phyloP scores from a whole-genome alignment of 176 grass and related monocot species.

The Pontederia crassipes region DNA sequence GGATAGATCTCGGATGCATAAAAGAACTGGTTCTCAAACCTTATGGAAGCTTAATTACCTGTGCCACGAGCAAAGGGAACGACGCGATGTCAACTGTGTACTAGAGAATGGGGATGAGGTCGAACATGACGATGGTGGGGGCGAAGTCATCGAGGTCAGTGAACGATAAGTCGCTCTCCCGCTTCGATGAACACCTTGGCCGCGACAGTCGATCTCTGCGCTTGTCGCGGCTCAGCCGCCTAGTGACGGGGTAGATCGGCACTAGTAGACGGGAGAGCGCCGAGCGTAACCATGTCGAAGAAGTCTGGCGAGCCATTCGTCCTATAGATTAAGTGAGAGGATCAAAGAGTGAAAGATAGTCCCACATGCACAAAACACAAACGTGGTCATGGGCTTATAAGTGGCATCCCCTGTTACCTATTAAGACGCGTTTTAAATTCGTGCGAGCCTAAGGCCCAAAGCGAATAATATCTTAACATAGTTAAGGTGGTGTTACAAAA shows the following conservation, averaged over 20 bases:
- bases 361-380: no score
- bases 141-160: conserved; percentile 40
- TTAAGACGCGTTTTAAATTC: no score
- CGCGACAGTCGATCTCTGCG: conserved; percentile 51
- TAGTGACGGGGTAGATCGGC: conserved; percentile 53
- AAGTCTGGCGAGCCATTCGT: no score
- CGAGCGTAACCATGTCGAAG: no score
- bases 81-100: conserved; percentile 64
- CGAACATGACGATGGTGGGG: conserved; percentile 26
- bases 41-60: conserved; percentile 31
- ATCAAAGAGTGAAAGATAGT: no score
- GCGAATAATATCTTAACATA: no score
- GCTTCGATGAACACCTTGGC: conserved; percentile 50
- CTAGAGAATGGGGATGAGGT: conserved; percentile 45
- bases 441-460: no score
- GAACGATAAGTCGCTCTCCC: conserved; percentile 23
- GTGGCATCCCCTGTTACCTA: no score
- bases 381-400: no score
- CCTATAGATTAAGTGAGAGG: no score
- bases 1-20: not conserved
- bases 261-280: conserved; percentile 22
- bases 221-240: conserved; percentile 15
- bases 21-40: not conserved
- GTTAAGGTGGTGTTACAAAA: no score
- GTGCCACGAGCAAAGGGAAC: conserved; percentile 68